Conservation (phyloP, 1,284 basidiomycete genomes). For the Wallemia hederae region DNA sequence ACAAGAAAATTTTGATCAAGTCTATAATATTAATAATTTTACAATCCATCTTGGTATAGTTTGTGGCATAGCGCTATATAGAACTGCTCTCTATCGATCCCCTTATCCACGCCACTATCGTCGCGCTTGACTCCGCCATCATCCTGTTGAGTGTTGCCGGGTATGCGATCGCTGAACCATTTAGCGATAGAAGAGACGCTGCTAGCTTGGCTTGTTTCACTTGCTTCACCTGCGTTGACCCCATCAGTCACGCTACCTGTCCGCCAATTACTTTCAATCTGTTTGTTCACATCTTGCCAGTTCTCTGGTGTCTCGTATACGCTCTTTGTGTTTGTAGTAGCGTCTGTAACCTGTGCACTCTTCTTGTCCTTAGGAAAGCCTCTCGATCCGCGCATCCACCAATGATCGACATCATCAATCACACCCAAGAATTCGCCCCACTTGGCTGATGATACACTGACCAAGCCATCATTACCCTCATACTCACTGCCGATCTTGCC, state of each 20-base stretch:
- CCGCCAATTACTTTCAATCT: neutral
- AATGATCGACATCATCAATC: constrained; percentile 77
- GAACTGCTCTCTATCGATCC: neutral
- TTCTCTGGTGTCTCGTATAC: neutral
- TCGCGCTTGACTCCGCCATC: neutral
- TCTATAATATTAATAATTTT: neutral
- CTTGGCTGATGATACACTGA: constrained; percentile 32
- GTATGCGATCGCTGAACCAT: neutral
- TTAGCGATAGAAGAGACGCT: neutral
- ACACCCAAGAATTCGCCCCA: constrained; percentile 34
- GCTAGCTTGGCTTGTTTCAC: neutral
- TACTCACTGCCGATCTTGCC: constrained; percentile 19
- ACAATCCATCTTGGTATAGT: neutral
- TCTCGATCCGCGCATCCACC: constrained; percentile 67
- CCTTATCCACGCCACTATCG: neutral
- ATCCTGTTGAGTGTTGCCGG: neutral
- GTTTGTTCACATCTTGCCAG: constrained; percentile 1
- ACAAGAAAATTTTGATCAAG: neutral
- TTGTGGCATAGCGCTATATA: neutral
- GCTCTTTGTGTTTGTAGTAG: constrained; percentile 4
- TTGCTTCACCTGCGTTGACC: neutral
- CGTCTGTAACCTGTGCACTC: constrained; percentile 1
- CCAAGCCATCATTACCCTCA: constrained; percentile 85
- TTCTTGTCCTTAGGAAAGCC: constrained; percentile 17
- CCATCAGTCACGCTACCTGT: neutral